phyloP scores from a whole-genome alignment of 208 protist species.

The Leishmania guyanensis region DNA sequence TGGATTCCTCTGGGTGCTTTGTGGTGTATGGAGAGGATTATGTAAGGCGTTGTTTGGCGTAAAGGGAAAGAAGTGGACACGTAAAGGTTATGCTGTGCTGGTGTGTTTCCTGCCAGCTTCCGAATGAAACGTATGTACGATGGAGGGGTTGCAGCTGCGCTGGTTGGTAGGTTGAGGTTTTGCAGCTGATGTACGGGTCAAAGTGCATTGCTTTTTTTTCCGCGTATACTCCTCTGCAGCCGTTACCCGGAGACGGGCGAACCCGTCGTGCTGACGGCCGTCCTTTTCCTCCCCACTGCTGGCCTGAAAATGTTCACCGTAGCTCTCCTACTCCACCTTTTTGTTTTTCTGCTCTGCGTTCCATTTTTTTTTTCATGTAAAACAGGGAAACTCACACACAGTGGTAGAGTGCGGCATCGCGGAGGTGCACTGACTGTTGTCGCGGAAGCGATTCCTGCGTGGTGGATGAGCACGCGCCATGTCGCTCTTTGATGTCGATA shows the following conservation, averaged over 20 bases:
- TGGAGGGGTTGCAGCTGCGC: too few relatives aligned
- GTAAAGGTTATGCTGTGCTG: too few relatives aligned
- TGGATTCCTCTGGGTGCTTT: neutral
- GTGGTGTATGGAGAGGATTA: neutral
- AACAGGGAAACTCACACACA: neutral
- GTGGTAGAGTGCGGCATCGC: neutral
- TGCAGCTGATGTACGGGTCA: neutral
- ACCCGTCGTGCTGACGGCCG: too few relatives aligned
- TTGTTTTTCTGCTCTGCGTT: neutral
- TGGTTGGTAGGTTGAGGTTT: too few relatives aligned
- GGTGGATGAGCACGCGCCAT: neutral
- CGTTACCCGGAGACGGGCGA: too few relatives aligned
- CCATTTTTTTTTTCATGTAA: too few relatives aligned
- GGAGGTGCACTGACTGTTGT: too few relatives aligned
- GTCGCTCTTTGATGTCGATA: slow-evolving; percentile 40
- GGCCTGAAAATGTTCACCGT: neutral
- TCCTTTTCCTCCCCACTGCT: neutral
- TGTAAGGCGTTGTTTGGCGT: too few relatives aligned
- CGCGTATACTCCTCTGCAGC: too few relatives aligned
- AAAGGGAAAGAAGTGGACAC: too few relatives aligned
- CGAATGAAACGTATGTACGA: too few relatives aligned
- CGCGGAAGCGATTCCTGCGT: rapidly evolving
- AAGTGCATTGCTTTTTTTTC: neutral
- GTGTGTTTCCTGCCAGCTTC: rapidly evolving
- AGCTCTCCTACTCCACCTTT: neutral